These are phyloP conservation scores for Nematodospora valgi DNA, from an alignment of 805 yeast genomes.

Conservation along the genomic window DNA sequence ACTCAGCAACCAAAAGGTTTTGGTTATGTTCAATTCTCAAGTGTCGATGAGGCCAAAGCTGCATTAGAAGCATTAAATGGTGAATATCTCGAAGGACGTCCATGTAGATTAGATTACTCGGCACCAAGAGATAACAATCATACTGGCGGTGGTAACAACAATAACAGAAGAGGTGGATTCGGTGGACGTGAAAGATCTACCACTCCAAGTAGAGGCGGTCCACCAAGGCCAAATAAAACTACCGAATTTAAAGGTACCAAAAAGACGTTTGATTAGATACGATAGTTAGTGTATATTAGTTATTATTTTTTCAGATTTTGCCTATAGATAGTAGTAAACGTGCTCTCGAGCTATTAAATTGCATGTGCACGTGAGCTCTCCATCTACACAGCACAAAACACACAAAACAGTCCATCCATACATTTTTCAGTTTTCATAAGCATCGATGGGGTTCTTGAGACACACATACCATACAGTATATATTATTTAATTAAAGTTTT, in stretches of 20 bases:
- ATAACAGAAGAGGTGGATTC: conserved; percentile 35
- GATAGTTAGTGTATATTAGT: not conserved
- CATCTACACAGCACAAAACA: too few species aligned
- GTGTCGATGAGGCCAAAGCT: conserved; percentile 84
- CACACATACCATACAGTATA: too few species aligned
- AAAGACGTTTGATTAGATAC: conserved; percentile 68
- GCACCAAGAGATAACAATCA: conserved; percentile 70
- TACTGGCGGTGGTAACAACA: conserved; percentile 18
- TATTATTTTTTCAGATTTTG: too few species aligned
- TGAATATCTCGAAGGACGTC: conserved; percentile 83
- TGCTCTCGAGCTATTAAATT: too few species aligned
- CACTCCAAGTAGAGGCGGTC: conserved; percentile 73
- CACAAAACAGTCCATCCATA: too few species aligned
- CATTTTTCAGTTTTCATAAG: too few species aligned
- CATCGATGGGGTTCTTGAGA: too few species aligned
- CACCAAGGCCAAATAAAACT: conserved; percentile 50
- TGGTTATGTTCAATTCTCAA: conserved; percentile 91
- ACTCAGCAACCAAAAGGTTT: conserved; percentile 99
- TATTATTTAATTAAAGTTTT: too few species aligned
- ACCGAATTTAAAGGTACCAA: conserved; percentile 80
- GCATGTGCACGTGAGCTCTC: too few species aligned
- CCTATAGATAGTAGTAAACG: too few species aligned
- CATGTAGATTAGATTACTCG: conserved; percentile 92
- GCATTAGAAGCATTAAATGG: conserved; percentile 89
- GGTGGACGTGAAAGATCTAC: conserved; percentile 45